Base-by-base conservation (phyloP, 345 rosid genomes). In the Triadica sebifera region DNA sequence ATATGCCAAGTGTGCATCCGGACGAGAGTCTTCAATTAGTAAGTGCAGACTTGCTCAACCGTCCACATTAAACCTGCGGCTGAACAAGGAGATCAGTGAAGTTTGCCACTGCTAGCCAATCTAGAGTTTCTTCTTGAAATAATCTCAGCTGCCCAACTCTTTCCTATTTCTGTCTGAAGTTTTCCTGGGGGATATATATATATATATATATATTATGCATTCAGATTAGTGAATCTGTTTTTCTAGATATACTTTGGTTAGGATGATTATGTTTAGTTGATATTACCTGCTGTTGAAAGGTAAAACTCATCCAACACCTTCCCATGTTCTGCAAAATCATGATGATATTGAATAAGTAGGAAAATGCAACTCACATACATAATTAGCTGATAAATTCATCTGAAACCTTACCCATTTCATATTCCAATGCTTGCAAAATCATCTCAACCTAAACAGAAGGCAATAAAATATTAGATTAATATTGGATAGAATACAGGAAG, bases 341-440 rank as follows among this genome's bases (percentile, higher is more conserved):
- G 70, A 73, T 67, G 61, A 75, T 56, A 53, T 70, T 66, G 75
- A 72, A 71, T 64, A 51, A 58, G 71, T 64, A 25, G 70, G 51
- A 60, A 12, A 22, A 37, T 15, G n/a, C 41, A 67, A n/a, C 13
- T 34, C 20, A n/a, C 1, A 5, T 1, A 8, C 60, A 41, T 45
- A 62, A 20, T 2, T 29, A 34, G 55, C 10, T 62, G 45, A 65
- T 37, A 56, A 55, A 60, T 34, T 67, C 57, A 8, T 65, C 65
- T 25, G 49, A 76, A 66, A 46, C 49, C 53, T 71, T 82, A 90
- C 97, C 98, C 65, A 84, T 75, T 87, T 92, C 97, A 75, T 94
- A 90, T 72, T 94, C 98, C 81, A 94, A 80, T 5, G 98, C 97
- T 78, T 92, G 98, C 84, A 89, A 84, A 85, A 94, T 94, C 97